Base-by-base conservation (phyloP, 2,329 filamentous ascomycete species). In the Penicillium sp. region DNA sequence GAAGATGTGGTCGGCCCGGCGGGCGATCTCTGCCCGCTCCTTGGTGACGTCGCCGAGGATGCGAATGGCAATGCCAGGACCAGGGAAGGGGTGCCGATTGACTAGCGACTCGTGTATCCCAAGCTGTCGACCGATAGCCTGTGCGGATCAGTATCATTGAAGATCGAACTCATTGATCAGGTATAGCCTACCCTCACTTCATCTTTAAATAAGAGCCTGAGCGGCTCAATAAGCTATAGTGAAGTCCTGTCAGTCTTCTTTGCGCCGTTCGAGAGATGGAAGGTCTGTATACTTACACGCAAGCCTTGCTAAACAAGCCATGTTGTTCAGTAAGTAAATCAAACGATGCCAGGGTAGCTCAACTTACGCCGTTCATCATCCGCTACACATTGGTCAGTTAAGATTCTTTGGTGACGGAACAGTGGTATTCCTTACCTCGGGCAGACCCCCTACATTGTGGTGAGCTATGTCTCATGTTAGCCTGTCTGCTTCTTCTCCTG, bases 1-100 rank as follows among this genome's bases (percentile, higher is more conserved):
- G 55, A 69, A 71, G 44, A 70, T 70, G 48, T 67, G 54, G 45
- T 69, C 66, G 6, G 67, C 66, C 41, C 65, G 48, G 26, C 67
- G 60, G 37, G 79, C 85, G 47, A 94, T 92, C 38, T 79, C 77
- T 11, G 95, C 82, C 28, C 83, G 77, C 59, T 89, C 84, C 2
- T 73, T 74, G 1, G 85, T 94, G 10, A 95, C 81, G 52, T 93
- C 88, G 23, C 89, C 89, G 1, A 95, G 70, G 43, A 95, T 82
- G 36, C 85, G 76, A 50, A 92, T 84, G 10, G 77, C 86, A 44
- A 93, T 79, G 35, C 81, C 79, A 9, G 81, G 82, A 27, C 84
- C 48, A 12, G 55, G 54, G 73, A 87, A 88, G 15, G 84, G 50
- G 56, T 88, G 84, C 20, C 85, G 72, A 77, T 80, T 84, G 37